Conservation (phyloP, 2,329 filamentous ascomycete genomes). For the Alternaria tenuissima region DNA sequence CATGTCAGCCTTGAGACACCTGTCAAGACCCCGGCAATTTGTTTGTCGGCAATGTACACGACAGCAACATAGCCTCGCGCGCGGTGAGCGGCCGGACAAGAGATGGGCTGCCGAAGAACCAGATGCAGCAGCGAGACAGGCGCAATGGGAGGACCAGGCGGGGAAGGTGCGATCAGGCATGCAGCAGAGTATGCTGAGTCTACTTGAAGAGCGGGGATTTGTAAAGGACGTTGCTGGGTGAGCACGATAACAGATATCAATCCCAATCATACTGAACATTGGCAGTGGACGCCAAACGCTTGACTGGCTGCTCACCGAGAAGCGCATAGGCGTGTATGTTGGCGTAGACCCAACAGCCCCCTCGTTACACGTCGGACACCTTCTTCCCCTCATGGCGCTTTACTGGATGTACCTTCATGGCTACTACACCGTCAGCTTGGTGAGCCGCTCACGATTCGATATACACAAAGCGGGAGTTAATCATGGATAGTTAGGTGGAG, state of each 20-base stretch:
- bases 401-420: slow-evolving; percentile 86
- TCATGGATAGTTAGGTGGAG: slow-evolving; percentile 66
- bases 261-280: slow-evolving; percentile 20
- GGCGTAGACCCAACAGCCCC: slow-evolving; percentile 83
- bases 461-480: slow-evolving; percentile 31
- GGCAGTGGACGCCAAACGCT: slow-evolving; percentile 61
- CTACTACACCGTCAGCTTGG: slow-evolving; percentile 70
- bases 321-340: slow-evolving; percentile 77
- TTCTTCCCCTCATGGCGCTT: slow-evolving; percentile 81
- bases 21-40: slow-evolving; percentile 38
- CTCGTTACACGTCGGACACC: slow-evolving; percentile 81
- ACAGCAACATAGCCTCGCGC: slow-evolving; percentile 26
- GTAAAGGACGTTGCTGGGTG: slow-evolving; percentile 80
- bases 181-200: slow-evolving; percentile 62
- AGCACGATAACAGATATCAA: slow-evolving; percentile 34
- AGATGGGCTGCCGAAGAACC: slow-evolving; percentile 33
- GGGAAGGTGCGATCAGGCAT: slow-evolving; percentile 37
- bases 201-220: slow-evolving; percentile 75
- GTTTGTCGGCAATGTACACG: slow-evolving; percentile 42
- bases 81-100: slow-evolving; percentile 24
- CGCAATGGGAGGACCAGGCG: slow-evolving; percentile 41
- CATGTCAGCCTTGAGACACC: slow-evolving; percentile 40
- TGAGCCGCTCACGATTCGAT: slow-evolving; percentile 40
- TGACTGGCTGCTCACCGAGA: slow-evolving; percentile 68
- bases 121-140: slow-evolving; percentile 23